These are phyloP conservation scores for Lentithecium fluviatile DNA, from an alignment of 495 filamentous ascomycete species.

Conservation along the genomic window DNA sequence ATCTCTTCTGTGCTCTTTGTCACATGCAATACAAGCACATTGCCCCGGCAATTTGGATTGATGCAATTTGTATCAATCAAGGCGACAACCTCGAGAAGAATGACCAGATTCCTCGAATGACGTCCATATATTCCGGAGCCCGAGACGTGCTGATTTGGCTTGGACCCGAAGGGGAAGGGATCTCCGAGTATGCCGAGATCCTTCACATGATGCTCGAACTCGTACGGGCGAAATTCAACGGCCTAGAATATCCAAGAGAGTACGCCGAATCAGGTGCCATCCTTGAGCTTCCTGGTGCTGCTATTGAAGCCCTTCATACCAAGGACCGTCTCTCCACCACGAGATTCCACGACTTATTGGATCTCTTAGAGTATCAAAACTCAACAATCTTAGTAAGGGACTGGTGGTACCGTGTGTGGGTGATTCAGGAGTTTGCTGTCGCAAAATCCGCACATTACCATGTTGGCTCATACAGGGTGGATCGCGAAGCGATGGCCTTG, in stretches of 20 bases:
- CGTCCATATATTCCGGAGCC: neutral
- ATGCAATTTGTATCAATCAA: too few relatives aligned
- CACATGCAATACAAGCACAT: neutral
- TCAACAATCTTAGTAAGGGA: neutral
- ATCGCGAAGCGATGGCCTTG: too few relatives aligned
- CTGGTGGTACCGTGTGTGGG: neutral
- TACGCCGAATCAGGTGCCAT: neutral
- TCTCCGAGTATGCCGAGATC: neutral
- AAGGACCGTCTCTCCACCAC: neutral
- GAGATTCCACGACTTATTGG: neutral
- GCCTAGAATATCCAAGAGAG: neutral
- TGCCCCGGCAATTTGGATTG: neutral
- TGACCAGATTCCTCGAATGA: neutral
- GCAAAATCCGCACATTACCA: neutral
- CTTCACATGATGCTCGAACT: neutral
- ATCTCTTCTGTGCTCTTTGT: neutral
- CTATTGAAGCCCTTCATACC: neutral
- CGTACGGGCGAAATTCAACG: neutral
- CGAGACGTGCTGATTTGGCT: neutral
- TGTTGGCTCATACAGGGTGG: too few relatives aligned
- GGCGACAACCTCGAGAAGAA: neutral
- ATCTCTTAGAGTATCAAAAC: neutral
- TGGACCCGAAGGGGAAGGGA: neutral
- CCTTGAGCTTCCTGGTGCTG: neutral
- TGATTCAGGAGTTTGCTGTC: neutral